These are phyloP conservation scores for Aspergillus sp. DNA, from an alignment of 2,329 filamentous ascomycete species.

Conservation along the genomic window DNA sequence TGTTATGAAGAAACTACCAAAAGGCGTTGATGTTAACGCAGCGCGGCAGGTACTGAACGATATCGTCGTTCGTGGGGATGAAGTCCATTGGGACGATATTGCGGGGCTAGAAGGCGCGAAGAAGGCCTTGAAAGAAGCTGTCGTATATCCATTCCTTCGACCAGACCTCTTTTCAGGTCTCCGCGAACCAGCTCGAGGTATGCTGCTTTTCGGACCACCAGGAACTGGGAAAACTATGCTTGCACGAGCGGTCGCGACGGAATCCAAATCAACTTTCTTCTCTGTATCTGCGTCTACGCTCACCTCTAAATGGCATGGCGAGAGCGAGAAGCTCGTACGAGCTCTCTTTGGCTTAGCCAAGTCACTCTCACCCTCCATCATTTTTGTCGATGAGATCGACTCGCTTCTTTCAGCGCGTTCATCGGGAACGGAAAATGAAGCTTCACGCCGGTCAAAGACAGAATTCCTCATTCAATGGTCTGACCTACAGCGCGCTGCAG, in stretches of 20 bases:
- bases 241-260: constrained; percentile 88
- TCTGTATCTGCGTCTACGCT: constrained; percentile 92
- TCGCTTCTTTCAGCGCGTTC: constrained; percentile 83
- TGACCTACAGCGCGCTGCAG: constrained; percentile 86
- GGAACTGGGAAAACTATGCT: constrained; percentile 99
- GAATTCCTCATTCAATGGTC: constrained; percentile 99
- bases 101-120: constrained; percentile 90
- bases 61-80: constrained; percentile 89
- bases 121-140: constrained; percentile 86
- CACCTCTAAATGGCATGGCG: constrained; percentile 93
- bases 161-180: constrained; percentile 95
- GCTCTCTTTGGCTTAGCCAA: constrained; percentile 91
- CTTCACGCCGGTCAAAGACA: constrained; percentile 90
- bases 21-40: constrained; percentile 76
- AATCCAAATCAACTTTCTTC: constrained; percentile 93
- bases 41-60: constrained; percentile 95
- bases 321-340: constrained; percentile 93
- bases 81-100: constrained; percentile 92
- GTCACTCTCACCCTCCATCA: constrained; percentile 86
- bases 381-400: constrained; percentile 98
- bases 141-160: constrained; percentile 93
- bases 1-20: constrained; percentile 74
- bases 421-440: constrained; percentile 79
- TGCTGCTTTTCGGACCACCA: constrained; percentile 93
- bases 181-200: constrained; percentile 88